phyloP scores from a whole-genome alignment of 805 yeast genomes.

The Wickerhamomyces queroliae region DNA sequence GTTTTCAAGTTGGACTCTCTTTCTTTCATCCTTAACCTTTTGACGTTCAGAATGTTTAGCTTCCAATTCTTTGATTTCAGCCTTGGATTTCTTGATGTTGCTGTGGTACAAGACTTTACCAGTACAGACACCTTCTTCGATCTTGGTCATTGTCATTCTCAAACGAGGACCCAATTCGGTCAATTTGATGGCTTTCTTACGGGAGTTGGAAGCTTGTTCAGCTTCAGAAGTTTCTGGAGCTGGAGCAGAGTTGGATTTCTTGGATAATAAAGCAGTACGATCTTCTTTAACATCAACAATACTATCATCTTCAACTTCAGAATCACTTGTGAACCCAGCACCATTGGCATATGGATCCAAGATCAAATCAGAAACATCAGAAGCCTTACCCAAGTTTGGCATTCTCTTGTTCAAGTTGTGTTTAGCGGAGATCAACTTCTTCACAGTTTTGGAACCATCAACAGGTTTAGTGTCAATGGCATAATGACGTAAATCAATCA shows the following conservation, averaged over 20 bases:
- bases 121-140: conserved; percentile 86
- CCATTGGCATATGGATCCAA: conserved; percentile 80
- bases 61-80: conserved; percentile 58
- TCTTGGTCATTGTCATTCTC: conserved; percentile 68
- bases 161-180: conserved; percentile 93
- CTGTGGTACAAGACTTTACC: conserved; percentile 89
- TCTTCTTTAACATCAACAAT: conserved; percentile 53
- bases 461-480: conserved; percentile 82
- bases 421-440: conserved; percentile 61
- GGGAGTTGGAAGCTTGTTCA: conserved; percentile 21
- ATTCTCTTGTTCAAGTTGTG: conserved; percentile 52
- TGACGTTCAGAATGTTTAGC: conserved; percentile 57
- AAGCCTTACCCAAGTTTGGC: conserved; percentile 62
- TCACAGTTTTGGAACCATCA: conserved; percentile 68
- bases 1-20: conserved; percentile 73
- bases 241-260: conserved; percentile 15
- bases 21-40: conserved; percentile 63
- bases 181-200: conserved; percentile 82
- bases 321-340: conserved; percentile 77
- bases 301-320: conserved; percentile 91
- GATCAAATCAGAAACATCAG: conserved; percentile 78
- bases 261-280: conserved; percentile 13
- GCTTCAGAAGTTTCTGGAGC: conserved; percentile 17
- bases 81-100: conserved; percentile 52
- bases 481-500: conserved; percentile 84